Base-by-base conservation (phyloP, 352 stramenopile species). In the Pythium chondricola region DNA sequence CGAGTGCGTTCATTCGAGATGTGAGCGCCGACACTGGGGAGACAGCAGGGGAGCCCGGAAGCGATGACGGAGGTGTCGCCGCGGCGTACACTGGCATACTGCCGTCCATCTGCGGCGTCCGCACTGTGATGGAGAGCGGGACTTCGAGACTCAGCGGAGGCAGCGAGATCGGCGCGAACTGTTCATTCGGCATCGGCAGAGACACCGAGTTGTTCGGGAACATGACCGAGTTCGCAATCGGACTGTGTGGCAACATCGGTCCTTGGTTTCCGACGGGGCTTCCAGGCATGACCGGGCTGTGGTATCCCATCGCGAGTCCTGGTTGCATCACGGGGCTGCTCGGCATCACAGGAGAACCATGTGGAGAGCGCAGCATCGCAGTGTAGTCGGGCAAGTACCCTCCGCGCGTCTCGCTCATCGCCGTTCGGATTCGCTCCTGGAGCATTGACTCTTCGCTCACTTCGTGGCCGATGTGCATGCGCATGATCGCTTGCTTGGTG, bases 401-500 rank as follows among this genome's bases (percentile, higher is more conserved):
- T 17, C 56, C 42, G 8, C 55, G 55, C 13, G 55, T 54, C 48
- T 63, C 46, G 24, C 43, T 48, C 0, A 53, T 22, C 48, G 83
- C 64, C 35, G 67, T 46, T 9, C 71, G 74, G 37, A 83, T 48
- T 2, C 72, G 71, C 48, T 86, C 74, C 50, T 82, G 71, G 21
- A 78, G 49, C 49, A 86, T 69, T 25, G 67, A 81, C 36, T 86
- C 74, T 43, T 83, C 74, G 36, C 62, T 83, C 37, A 85, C 69
- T 40, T 74, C 58, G 49, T 85, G 74, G 26, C 74, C 71, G 20
- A 69, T 70, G 57, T 85, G 67, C 71, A 82, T 83, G 16, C 74
- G 74, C 74, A 83, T 82, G 49, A 86, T 73, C 40, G 74, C 74
- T 48, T 86, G 74, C 56, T 82, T 83, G 16, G 74, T 87, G 33